These are phyloP conservation scores for Boletellus sp. DNA, from an alignment of 1,284 basidiomycete species.

Conservation along the genomic window DNA sequence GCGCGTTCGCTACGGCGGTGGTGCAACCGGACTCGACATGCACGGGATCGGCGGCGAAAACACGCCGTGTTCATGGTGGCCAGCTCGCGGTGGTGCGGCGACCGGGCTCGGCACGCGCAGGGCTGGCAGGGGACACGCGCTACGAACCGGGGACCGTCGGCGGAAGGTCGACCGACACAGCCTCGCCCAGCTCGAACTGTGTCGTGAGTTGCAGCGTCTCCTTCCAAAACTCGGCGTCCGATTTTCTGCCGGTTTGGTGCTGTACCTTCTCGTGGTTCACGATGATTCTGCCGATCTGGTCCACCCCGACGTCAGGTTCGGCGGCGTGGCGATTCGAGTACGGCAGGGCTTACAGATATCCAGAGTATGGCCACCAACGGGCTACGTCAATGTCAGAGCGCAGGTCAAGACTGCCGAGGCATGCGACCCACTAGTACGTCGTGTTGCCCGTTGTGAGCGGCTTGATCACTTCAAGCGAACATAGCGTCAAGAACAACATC, in stretches of 20 bases:
- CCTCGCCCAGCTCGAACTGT: slow-evolving; percentile 3
- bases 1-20: too few relatives aligned
- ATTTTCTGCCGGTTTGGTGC: background rate
- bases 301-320: background rate
- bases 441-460: slow-evolving; percentile 6
- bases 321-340: background rate
- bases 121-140: too few relatives aligned
- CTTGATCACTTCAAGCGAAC: slow-evolving; percentile 5
- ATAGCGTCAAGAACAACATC: slow-evolving; percentile 11
- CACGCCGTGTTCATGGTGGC: too few relatives aligned
- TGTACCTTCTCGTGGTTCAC: slow-evolving; percentile 8
- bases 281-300: slow-evolving; percentile 10
- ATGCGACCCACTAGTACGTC: slow-evolving; percentile 6
- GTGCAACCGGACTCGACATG: too few relatives aligned
- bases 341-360: slow-evolving; percentile 15
- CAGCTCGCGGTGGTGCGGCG: too few relatives aligned
- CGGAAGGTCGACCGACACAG: too few relatives aligned
- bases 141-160: too few relatives aligned
- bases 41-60: too few relatives aligned
- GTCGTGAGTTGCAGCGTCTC: background rate
- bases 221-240: background rate
- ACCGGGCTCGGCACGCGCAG: too few relatives aligned
- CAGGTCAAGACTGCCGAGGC: too few relatives aligned
- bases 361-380: slow-evolving; percentile 15
- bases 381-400: background rate